A percentile compares a stretch with the other conserved stretches of the same genome.
These are phyloP conservation scores for Draba incana DNA, from an alignment of 345 rosid genomes.

Conservation along the genomic window DNA sequence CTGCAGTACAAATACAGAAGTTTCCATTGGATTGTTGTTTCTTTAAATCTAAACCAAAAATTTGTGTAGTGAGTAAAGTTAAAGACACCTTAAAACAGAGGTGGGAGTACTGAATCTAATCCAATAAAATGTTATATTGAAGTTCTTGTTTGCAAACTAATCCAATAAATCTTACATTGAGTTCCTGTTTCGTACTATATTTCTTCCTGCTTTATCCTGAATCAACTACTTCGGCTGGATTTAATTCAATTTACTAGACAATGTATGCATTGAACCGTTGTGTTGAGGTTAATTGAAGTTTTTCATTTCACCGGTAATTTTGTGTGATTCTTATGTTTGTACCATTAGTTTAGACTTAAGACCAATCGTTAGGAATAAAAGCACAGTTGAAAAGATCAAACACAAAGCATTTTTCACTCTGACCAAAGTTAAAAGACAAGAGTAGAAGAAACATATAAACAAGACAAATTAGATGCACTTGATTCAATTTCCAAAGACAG, in stretches of 20 bases:
- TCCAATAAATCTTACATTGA: background rate
- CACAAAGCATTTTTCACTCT: background rate
- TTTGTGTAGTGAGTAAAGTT: constrained; percentile 25
- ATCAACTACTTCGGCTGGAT: background rate
- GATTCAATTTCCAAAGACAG: constrained; percentile 44
- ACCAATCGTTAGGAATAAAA: background rate
- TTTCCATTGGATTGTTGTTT: constrained; percentile 14
- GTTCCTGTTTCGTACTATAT: constrained; percentile 15
- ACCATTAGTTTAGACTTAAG: background rate
- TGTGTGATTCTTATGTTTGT: background rate
- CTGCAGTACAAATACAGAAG: constrained; percentile 22
- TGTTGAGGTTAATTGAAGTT: background rate
- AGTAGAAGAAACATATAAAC: constrained; percentile 2
- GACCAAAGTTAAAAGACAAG: constrained; percentile 12
- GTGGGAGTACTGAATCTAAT: constrained; percentile 1
- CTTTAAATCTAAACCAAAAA: constrained; percentile 8
- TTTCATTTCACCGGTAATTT: background rate
- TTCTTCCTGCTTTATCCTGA: constrained; percentile 5
- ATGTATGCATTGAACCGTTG: background rate
- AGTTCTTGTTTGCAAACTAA: constrained; percentile 5
- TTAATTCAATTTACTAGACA: background rate
- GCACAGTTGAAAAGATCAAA: background rate
- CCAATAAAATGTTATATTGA: constrained; percentile 3
- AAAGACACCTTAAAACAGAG: constrained; percentile 26
- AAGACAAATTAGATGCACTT: constrained; percentile 21